Percentiles rank a stretch among this genome's conserved stretches.
Conservation (phyloP, 768 basidiomycete species). For the Bullera alba region DNA sequence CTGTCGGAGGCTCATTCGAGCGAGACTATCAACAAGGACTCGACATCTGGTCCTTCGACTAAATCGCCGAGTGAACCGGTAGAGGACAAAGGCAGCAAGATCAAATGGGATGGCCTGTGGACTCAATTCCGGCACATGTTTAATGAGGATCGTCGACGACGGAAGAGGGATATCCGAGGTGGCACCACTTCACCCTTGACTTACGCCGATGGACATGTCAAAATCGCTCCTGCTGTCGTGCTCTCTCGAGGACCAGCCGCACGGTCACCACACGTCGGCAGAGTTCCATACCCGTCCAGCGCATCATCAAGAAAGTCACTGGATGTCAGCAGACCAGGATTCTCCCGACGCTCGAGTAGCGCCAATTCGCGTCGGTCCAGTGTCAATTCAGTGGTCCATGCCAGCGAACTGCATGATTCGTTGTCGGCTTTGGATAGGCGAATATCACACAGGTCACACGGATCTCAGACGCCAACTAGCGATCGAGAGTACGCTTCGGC, state of each 20-base stretch:
- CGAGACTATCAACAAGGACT: not conserved
- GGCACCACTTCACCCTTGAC: not conserved
- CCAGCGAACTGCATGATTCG: conserved; percentile 53
- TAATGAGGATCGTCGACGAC: conserved; percentile 72
- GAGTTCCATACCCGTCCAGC: conserved; percentile 17
- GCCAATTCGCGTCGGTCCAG: conserved; percentile 77
- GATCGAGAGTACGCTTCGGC: conserved; percentile 50
- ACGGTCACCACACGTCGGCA: conserved; percentile 22
- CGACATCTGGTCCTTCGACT: too few relatives aligned
- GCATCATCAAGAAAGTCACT: conserved; percentile 33
- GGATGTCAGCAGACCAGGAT: conserved; percentile 60
- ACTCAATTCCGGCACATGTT: conserved; percentile 87
- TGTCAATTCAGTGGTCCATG: conserved; percentile 52
- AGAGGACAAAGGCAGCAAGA: too few relatives aligned
- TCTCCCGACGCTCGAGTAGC: conserved; percentile 81
- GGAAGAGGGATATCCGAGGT: conserved; percentile 54
- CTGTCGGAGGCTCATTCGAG: not conserved
- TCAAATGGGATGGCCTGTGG: conserved; percentile 72
- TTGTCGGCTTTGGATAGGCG: conserved; percentile 46
- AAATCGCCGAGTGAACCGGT: too few relatives aligned
- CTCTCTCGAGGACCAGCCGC: conserved; percentile 26
- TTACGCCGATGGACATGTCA: conserved; percentile 1
- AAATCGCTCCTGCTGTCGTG: conserved; percentile 19
- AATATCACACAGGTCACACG: conserved; percentile 55
- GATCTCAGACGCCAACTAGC: conserved; percentile 80